These are phyloP conservation scores for Rhododendron mucronatum DNA, from an alignment of 148 eudicot genomes.

Conservation along the genomic window DNA sequence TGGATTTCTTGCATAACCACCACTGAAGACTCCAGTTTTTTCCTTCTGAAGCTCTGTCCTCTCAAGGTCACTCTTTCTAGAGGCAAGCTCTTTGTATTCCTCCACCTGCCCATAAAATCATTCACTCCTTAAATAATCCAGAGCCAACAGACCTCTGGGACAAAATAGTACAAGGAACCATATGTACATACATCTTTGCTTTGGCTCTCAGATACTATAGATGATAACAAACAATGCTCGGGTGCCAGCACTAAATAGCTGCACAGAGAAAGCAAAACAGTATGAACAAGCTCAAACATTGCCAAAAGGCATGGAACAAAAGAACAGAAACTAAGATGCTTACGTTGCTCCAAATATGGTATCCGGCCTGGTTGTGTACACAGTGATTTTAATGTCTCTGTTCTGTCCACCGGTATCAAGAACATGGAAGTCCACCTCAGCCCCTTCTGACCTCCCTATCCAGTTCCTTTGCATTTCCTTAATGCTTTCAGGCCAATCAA, in stretches of 20 bases:
- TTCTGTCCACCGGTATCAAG: constrained; percentile 47
- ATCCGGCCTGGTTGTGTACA: constrained; percentile 94
- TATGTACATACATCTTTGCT: constrained; percentile 46
- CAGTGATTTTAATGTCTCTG: constrained; percentile 44
- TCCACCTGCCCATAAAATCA: constrained; percentile 50
- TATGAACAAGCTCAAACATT: constrained; percentile 10
- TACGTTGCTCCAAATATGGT: constrained; percentile 98
- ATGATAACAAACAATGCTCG: constrained; percentile 68
- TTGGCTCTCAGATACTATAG: constrained; percentile 59
- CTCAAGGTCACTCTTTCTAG: constrained; percentile 91
- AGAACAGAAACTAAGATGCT: constrained; percentile 5
- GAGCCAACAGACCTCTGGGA: neutral
- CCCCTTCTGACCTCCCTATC: constrained; percentile 99
- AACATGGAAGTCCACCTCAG: constrained; percentile 70
- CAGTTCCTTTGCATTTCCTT: constrained; percentile 99
- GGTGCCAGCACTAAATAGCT: constrained; percentile 97
- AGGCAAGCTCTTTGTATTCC: constrained; percentile 80
- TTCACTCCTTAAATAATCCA: neutral
- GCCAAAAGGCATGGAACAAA: constrained; percentile 8
- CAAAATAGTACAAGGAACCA: constrained; percentile 3
- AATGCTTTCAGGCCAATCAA: constrained; percentile 99
- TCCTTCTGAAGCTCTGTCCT: constrained; percentile 98
- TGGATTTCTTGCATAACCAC: constrained; percentile 82
- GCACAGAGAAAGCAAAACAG: constrained; percentile 27
- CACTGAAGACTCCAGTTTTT: constrained; percentile 90